These are phyloP conservation scores for Blastobotrys niveus DNA, from an alignment of 1,139 yeast species.

Conservation along the genomic window DNA sequence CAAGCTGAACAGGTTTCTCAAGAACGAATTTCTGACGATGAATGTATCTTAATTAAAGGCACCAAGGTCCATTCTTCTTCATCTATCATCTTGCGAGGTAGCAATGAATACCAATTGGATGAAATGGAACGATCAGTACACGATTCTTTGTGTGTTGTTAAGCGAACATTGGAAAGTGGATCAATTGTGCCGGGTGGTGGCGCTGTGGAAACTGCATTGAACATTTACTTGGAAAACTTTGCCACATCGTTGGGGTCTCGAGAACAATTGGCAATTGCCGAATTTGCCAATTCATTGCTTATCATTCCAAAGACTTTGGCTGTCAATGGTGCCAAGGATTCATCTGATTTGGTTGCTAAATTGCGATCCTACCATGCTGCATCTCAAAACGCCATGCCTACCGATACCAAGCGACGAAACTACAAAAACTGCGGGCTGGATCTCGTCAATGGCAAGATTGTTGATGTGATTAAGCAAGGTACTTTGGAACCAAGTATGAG, in stretches of 20 bases:
- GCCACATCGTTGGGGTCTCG: slow-evolving; percentile 98
- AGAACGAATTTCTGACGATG: slow-evolving; percentile 91
- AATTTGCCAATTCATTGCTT: slow-evolving; percentile 85
- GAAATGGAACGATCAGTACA: slow-evolving; percentile 98
- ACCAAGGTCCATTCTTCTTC: slow-evolving; percentile 90
- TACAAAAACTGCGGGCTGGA: slow-evolving; percentile 92
- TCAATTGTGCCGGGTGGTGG: slow-evolving; percentile 98
- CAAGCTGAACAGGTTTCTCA: slow-evolving; percentile 89
- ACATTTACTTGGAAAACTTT: slow-evolving; percentile 90
- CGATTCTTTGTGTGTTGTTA: slow-evolving; percentile 91
- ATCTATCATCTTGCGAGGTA: slow-evolving; percentile 89
- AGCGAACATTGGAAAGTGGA: slow-evolving; percentile 93
- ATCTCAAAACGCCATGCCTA: slow-evolving; percentile 75
- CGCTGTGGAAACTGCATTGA: slow-evolving; percentile 94
- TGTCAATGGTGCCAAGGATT: slow-evolving; percentile 95
- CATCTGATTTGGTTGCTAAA: slow-evolving; percentile 90
- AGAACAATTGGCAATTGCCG: slow-evolving; percentile 97
- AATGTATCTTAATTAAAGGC: slow-evolving; percentile 90
- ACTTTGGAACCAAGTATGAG: slow-evolving; percentile 94
- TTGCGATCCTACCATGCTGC: slow-evolving; percentile 96
- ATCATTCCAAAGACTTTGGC: slow-evolving; percentile 96
- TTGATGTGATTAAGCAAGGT: slow-evolving; percentile 77
- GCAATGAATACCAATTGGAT: slow-evolving; percentile 92
- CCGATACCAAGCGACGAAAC: slow-evolving; percentile 74
- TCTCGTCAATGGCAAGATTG: slow-evolving; percentile 82